Base-by-base conservation (phyloP, 169 alveolate genomes). In the Plasmodium gallinaceum region DNA sequence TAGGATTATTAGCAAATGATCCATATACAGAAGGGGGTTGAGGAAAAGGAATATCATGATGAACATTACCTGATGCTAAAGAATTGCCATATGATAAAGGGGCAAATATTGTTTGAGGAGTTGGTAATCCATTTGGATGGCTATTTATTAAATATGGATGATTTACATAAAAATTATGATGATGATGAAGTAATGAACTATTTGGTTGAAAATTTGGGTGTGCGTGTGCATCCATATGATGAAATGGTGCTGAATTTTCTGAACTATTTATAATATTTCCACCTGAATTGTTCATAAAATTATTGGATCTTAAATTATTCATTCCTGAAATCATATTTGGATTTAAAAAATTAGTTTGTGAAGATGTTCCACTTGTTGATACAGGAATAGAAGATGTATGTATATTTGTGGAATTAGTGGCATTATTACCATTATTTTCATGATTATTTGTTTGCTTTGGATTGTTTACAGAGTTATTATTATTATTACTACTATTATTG, bases 181-280 rank as follows among this genome's bases (percentile, higher is more conserved):
- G 87, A 85, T 85, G 92, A 71, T 70, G 88, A 22, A 86, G 69
- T 71, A 86, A 52, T n/a, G 92, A n/a, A 46, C 69, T 46, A 64
- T 78, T 78, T 16, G 78, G 52, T 14, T 78, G 89, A 78, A 78
- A 78, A 78, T 32, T 18, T 48, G 39, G 89, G 16, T 64, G 89
- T 3, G 80, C 80, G 43, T 70, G 39, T 0, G 32, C 10, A 73
- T 54, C 57, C 26, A 72, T 51, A 22, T 16, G 51, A 69, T 78
- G 78, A 78, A 64, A 65, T 58, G 72, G 74, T 16, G 71, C 39
- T 3, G 89, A 46, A 78, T 65, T 78, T 64, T 78, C 89, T 7
- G 88, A 75, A 46, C 68, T 48, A 51, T 43, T 70, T 42, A 70
- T 70, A 51, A 70, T n/a, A 70, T 70, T 70, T 24, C 66, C 45